Conservation (phyloP, 768 basidiomycete species). For the Leccinum uliginosum region DNA sequence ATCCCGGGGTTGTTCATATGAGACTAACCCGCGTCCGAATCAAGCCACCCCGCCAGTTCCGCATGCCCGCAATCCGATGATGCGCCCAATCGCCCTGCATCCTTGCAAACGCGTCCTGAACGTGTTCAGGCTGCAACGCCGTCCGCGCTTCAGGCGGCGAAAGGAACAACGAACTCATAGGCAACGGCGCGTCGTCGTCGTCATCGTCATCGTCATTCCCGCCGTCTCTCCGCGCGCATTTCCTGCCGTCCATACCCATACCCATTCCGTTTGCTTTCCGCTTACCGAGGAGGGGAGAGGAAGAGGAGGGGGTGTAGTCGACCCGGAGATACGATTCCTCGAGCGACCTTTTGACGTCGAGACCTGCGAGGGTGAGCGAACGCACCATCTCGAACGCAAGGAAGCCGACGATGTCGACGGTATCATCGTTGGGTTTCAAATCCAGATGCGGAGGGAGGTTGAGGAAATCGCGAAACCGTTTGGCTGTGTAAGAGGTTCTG, state of each 20-base stretch:
- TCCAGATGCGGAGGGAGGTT: slow-evolving; percentile 85
- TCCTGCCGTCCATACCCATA: slow-evolving; percentile 30
- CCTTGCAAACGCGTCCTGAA: slow-evolving; percentile 84
- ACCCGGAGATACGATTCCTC: slow-evolving; percentile 69
- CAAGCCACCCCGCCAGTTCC: slow-evolving; percentile 85
- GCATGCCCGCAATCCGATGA: slow-evolving; percentile 78
- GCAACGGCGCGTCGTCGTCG: slow-evolving; percentile 60
- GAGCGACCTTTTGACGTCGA: slow-evolving; percentile 53
- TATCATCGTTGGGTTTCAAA: slow-evolving; percentile 88
- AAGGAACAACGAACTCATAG: slow-evolving; percentile 71
- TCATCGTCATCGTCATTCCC: slow-evolving; percentile 51
- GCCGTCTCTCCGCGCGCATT: slow-evolving; percentile 48
- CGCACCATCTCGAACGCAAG: slow-evolving; percentile 97
- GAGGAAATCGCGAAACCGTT: slow-evolving; percentile 92
- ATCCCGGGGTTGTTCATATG: slow-evolving; percentile 47
- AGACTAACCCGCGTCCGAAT: slow-evolving; percentile 75
- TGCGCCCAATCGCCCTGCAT: slow-evolving; percentile 88
- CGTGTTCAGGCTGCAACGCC: slow-evolving; percentile 77
- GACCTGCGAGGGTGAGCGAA: slow-evolving; percentile 81
- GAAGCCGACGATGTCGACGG: slow-evolving; percentile 95
- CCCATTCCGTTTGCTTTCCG: slow-evolving; percentile 51
- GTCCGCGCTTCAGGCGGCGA: slow-evolving; percentile 79
- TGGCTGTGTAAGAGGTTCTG: slow-evolving; percentile 47
- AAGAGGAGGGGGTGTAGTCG: slow-evolving; percentile 42
- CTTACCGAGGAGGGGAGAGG: slow-evolving; percentile 64